Evolutionary conservation across 768 basidiomycete genomes (phyloP), one percentile per base, ranked within the genome.

Genomic region (Lactarius trivialis): DNA sequence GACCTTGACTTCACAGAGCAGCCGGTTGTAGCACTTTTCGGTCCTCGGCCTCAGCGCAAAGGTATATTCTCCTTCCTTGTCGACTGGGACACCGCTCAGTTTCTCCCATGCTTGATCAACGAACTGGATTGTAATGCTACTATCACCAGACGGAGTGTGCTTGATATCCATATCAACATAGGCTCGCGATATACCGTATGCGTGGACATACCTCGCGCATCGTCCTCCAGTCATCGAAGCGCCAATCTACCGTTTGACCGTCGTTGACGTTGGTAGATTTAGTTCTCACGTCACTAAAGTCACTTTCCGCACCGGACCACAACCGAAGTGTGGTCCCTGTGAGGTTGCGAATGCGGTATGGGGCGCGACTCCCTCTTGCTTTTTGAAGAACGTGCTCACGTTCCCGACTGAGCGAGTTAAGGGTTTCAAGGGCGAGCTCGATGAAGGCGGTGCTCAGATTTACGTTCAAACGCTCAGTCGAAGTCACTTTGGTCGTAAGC

Each of bases 191-290:
- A 12, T 15, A 12, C 17, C 28, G 33, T 37, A 30, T 37, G 24
- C 33, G 43, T 26, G 14, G 7, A 58, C 79, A 63, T 70, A 93
- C 94, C 78, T 99, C 97, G 71, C 97, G 85, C 78, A 91, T 86
- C 4, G 87, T 88, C 71, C 88, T 88, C 89, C 93, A 93, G 70
- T 98, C 95, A 71, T 98, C 94, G 69, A 98, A 98, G 59, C 97
- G 81, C 97, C 97, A 98, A 60, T 98, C 95, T 4, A 91, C 77
- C 8, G 80, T 84, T 69, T 91, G 81, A 39, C 89, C 88, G 66
- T 93, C 82, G 21, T 82, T 76, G 39, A 99, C 75, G 68, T 85
- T 83, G 48, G 85, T 78, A 33, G 80, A 76, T 33, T 78, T 77
- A 3, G 76, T 71, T 51, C 79, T 81, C 15, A 7, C 45, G 14